phyloP scores from a whole-genome alignment of 192 early-diverging fungal species.

The Phycomyces blakesleeanus region DNA sequence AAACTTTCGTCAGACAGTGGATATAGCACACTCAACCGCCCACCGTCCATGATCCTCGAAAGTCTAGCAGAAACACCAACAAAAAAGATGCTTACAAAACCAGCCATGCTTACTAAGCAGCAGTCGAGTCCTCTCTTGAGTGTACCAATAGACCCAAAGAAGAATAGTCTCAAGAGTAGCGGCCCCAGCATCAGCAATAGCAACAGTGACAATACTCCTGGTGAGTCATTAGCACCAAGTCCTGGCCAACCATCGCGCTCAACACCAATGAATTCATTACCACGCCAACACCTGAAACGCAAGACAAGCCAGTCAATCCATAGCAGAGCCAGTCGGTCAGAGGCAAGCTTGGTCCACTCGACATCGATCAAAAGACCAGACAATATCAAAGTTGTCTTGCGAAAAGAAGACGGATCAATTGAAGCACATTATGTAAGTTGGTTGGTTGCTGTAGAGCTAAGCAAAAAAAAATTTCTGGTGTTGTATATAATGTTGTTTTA shows the following conservation, averaged over 20 bases:
- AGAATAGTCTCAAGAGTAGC: background rate
- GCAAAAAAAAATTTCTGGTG: too few relatives aligned
- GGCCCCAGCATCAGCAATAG: too few relatives aligned
- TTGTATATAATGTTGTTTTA: too few relatives aligned
- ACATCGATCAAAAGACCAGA: background rate
- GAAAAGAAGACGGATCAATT: background rate
- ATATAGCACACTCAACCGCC: background rate
- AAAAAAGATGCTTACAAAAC: background rate
- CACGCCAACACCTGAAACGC: background rate
- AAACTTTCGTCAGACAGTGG: slow-evolving; percentile 2
- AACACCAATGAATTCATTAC: background rate
- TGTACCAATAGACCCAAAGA: background rate
- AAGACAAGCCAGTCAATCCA: background rate
- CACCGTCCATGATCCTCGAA: background rate
- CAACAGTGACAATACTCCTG: too few relatives aligned
- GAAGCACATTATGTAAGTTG: slow-evolving; percentile 3
- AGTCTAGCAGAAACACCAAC: background rate
- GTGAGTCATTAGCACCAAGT: too few relatives aligned
- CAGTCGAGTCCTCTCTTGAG: background rate
- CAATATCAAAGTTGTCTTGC: background rate
- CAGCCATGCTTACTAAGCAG: background rate
- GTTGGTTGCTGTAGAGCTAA: too few relatives aligned
- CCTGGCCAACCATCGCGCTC: too few relatives aligned
- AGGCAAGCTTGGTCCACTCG: background rate
- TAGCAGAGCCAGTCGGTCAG: background rate